These are phyloP conservation scores for Paramecium sonneborni DNA, from an alignment of 73 alveolate species.

Conservation along the genomic window DNA sequence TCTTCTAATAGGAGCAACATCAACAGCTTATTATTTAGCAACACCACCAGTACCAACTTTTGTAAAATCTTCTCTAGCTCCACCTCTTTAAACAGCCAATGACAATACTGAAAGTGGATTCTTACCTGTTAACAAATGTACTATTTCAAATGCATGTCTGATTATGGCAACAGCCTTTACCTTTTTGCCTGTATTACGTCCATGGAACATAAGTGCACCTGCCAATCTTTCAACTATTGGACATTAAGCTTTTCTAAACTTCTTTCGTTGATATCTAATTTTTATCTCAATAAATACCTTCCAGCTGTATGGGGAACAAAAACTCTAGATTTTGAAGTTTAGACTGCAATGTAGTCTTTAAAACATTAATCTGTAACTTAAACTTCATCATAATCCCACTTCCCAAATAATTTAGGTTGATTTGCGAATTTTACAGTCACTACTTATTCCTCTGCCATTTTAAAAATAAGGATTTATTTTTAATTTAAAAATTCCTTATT, in stretches of 20 bases:
- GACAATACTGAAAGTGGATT: conserved; percentile 96
- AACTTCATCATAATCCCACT: conserved; percentile 89
- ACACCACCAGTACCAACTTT: conserved; percentile 99
- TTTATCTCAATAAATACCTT: background rate
- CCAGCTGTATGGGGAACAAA: conserved; percentile 99
- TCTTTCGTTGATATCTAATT: conserved; percentile 89
- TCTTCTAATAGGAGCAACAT: conserved; percentile 99
- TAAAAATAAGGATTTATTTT: background rate
- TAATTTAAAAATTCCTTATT: background rate
- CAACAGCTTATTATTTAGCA: conserved; percentile 99
- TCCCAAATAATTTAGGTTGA: conserved; percentile 87
- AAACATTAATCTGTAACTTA: conserved; percentile 82
- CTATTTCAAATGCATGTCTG: conserved; percentile 97
- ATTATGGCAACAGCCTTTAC: conserved; percentile 96
- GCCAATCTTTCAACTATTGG: conserved; percentile 98
- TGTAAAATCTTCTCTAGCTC: conserved; percentile 99
- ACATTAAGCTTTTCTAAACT: conserved; percentile 99
- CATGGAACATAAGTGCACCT: conserved; percentile 96
- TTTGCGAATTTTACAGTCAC: conserved; percentile 54
- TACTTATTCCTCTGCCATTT: conserved; percentile 34
- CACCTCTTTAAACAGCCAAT: conserved; percentile 97
- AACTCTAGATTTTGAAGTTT: conserved; percentile 77
- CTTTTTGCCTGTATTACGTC: conserved; percentile 99
- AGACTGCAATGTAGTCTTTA: conserved; percentile 88
- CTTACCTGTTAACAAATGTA: conserved; percentile 94